Conservation (phyloP, 495 filamentous ascomycete species). For the Copromyces sp. region DNA sequence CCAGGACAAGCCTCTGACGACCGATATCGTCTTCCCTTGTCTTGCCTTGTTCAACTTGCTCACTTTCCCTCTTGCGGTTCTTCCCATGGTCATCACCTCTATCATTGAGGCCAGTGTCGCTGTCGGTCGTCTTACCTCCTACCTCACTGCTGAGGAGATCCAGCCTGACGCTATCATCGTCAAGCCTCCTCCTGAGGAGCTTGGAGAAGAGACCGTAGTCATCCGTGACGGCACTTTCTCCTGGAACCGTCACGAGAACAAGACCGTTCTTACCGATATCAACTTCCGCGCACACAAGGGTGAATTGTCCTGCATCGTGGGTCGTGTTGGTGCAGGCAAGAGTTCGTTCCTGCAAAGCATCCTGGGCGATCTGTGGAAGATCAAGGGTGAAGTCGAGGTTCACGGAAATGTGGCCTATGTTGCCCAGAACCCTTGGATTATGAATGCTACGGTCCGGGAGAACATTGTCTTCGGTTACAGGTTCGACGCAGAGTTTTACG, state of each 20-base stretch:
- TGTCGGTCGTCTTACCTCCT: slow-evolving; percentile 74
- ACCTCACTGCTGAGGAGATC: slow-evolving; percentile 79
- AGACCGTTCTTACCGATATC: slow-evolving; percentile 52
- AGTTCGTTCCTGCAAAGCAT: slow-evolving; percentile 82
- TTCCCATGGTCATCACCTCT: slow-evolving; percentile 96
- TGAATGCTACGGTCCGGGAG: slow-evolving; percentile 94
- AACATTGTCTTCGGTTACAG: slow-evolving; percentile 97
- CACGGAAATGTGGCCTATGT: slow-evolving; percentile 82
- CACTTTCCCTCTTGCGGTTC: slow-evolving; percentile 86
- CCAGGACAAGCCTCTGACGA: slow-evolving; percentile 68
- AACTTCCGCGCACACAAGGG: slow-evolving; percentile 81
- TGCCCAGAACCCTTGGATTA: slow-evolving; percentile 87
- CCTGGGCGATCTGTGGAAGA: slow-evolving; percentile 85
- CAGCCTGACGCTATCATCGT: slow-evolving; percentile 71
- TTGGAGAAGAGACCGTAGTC: slow-evolving; percentile 74
- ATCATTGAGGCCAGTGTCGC: slow-evolving; percentile 95
- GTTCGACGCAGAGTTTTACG: slow-evolving; percentile 92
- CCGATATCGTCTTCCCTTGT: slow-evolving; percentile 91
- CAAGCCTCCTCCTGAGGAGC: slow-evolving; percentile 55
- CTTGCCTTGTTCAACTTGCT: slow-evolving; percentile 83
- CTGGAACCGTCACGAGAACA: slow-evolving; percentile 71
- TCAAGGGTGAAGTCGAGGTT: slow-evolving; percentile 71
- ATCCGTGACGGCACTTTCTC: slow-evolving; percentile 84
- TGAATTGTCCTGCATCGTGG: slow-evolving; percentile 85
- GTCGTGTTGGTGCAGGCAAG: slow-evolving; percentile 91